Percentiles rank a stretch among this genome's conserved stretches.
These are phyloP conservation scores for Clonostachys chloroleuca DNA, from an alignment of 2,329 filamentous ascomycete species.

Conservation along the genomic window DNA sequence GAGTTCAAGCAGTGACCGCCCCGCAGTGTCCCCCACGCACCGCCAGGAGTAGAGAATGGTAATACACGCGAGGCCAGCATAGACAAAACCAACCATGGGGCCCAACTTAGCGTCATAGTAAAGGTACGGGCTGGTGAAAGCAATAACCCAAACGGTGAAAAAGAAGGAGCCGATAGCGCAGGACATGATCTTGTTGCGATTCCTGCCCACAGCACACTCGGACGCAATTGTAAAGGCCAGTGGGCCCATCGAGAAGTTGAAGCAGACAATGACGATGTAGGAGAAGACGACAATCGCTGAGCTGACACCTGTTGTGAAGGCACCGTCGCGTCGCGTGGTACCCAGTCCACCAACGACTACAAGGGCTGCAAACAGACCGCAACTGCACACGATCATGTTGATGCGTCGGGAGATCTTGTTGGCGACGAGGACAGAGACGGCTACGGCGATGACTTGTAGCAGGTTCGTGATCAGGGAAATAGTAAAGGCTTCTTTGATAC, in stretches of 20 bases:
- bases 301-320: not conserved
- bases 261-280: slow-evolving; percentile 21
- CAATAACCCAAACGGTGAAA: slow-evolving; percentile 18
- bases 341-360: slow-evolving; percentile 14
- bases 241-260: slow-evolving; percentile 31
- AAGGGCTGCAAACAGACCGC: slow-evolving; percentile 20
- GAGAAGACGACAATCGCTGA: slow-evolving; percentile 9
- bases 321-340: not conserved
- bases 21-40: slow-evolving; percentile 29
- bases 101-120: slow-evolving; percentile 20
- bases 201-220: slow-evolving; percentile 35
- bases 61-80: slow-evolving; percentile 16
- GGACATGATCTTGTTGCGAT: slow-evolving; percentile 37
- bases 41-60: slow-evolving; percentile 22
- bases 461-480: slow-evolving; percentile 29
- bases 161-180: slow-evolving; percentile 30
- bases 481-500: slow-evolving; percentile 24
- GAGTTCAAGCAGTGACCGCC: slow-evolving; percentile 25
- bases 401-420: slow-evolving; percentile 25
- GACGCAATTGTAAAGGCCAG: slow-evolving; percentile 27
- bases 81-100: slow-evolving; percentile 23
- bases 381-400: slow-evolving; percentile 22
- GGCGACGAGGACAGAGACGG: slow-evolving; percentile 20
- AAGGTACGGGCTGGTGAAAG: slow-evolving; percentile 23
- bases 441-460: slow-evolving; percentile 27